Evolutionary conservation across 2,329 filamentous ascomycete genomes (phyloP).

Genomic region (Bipolaris sorokiniana): DNA sequence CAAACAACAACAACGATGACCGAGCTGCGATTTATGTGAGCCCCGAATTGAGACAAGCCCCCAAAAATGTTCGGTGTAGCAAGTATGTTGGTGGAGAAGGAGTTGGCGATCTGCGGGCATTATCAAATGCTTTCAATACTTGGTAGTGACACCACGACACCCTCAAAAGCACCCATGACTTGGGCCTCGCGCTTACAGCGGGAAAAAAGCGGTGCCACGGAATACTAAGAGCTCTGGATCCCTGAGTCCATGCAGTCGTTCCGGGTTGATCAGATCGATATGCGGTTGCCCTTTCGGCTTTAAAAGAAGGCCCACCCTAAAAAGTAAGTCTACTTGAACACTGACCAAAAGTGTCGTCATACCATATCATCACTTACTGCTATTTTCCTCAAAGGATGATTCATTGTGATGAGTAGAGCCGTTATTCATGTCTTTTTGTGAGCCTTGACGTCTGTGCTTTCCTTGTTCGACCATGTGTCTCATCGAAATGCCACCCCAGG

Average conservation of each 20-base stretch:
- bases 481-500: slow-evolving; percentile 70
- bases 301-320: slow-evolving; percentile 44
- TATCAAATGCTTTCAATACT: slow-evolving; percentile 2
- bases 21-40: slow-evolving; percentile 1
- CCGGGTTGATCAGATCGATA: neutral
- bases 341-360: slow-evolving; percentile 35
- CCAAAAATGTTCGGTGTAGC: slow-evolving; percentile 4
- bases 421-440: slow-evolving; percentile 49
- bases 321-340: slow-evolving; percentile 28
- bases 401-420: slow-evolving; percentile 48
- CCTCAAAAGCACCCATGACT: slow-evolving; percentile 1
- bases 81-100: slow-evolving; percentile 2
- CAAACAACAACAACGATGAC: slow-evolving; percentile 5
- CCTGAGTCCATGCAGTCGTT: neutral
- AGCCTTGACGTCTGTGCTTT: slow-evolving; percentile 54
- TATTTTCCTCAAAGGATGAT: slow-evolving; percentile 25
- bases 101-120: slow-evolving; percentile 9
- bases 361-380: slow-evolving; percentile 47
- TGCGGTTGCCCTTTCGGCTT: neutral
- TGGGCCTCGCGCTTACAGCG: neutral
- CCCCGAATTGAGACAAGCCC: slow-evolving; percentile 14
- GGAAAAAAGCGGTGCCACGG: neutral
- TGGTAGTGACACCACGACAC: slow-evolving; percentile 1
- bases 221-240: neutral
- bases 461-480: slow-evolving; percentile 57